Conservation (phyloP, 768 basidiomycete genomes). For the Dacryopinax primogenitus region DNA sequence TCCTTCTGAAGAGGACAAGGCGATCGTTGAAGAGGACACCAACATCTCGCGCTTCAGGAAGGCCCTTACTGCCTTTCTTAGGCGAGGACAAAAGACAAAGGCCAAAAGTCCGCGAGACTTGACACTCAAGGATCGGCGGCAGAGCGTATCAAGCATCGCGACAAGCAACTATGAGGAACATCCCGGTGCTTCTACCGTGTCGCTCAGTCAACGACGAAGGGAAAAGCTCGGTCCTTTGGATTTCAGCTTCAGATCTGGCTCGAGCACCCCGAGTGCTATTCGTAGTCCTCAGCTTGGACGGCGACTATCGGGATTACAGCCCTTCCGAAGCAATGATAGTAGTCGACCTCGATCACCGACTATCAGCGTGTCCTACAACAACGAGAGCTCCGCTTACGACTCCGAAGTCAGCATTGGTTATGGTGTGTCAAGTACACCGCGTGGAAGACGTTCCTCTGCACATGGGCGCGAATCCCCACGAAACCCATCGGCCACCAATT, state of each 20-base stretch:
- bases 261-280: not conserved
- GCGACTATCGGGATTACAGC: not conserved
- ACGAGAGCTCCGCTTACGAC: not conserved
- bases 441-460: conserved; percentile 6
- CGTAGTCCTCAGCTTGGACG: not conserved
- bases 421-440: not conserved
- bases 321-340: not conserved
- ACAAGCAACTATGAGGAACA: not conserved
- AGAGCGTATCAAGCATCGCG: not conserved
- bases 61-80: not conserved
- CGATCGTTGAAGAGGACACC: not conserved
- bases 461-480: not conserved
- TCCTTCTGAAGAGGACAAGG: not conserved
- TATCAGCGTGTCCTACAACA: conserved; percentile 2
- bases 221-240: not conserved
- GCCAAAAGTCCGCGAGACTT: not conserved
- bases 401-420: not conserved
- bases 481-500: not conserved
- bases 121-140: not conserved
- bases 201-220: not conserved
- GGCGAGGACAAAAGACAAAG: not conserved
- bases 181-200: not conserved
- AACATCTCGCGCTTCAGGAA: not conserved
- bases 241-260: not conserved
- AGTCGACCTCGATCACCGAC: not conserved